phyloP scores from a whole-genome alignment of 768 basidiomycete genomes.

The Lactifluus piperatus region DNA sequence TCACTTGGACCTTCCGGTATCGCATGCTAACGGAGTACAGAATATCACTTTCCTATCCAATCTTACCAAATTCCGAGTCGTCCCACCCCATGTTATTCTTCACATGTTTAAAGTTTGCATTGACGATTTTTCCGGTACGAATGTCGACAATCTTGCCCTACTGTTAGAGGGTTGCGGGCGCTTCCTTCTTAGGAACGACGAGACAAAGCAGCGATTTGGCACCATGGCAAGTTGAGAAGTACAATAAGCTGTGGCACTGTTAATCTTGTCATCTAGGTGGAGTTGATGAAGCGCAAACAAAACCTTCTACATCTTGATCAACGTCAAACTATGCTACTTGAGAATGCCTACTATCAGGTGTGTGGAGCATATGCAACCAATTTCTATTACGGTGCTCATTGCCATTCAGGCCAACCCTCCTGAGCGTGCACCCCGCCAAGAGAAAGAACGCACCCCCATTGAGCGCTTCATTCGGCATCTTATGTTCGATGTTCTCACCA shows the following conservation, averaged over 20 bases:
- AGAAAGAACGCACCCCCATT: slow-evolving; percentile 77
- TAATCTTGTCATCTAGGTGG: slow-evolving; percentile 44
- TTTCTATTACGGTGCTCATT: slow-evolving; percentile 12
- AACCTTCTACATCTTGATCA: slow-evolving; percentile 89
- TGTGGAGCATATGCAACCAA: slow-evolving; percentile 10
- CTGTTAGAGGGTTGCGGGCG: slow-evolving; percentile 91
- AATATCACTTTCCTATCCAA: slow-evolving; percentile 85
- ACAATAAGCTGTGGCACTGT: not conserved
- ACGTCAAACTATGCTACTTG: slow-evolving; percentile 78
- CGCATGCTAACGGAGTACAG: slow-evolving; percentile 32
- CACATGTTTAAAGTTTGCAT: slow-evolving; percentile 97
- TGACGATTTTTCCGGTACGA: slow-evolving; percentile 88
- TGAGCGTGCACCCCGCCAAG: slow-evolving; percentile 77
- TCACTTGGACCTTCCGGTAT: not conserved
- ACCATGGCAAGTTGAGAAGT: slow-evolving; percentile 56
- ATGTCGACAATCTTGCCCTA: slow-evolving; percentile 88
- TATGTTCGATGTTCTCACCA: slow-evolving; percentile 87
- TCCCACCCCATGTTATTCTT: slow-evolving; percentile 84
- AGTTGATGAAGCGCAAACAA: slow-evolving; percentile 93
- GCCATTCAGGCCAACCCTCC: slow-evolving; percentile 84
- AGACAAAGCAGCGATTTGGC: slow-evolving; percentile 77
- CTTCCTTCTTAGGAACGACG: slow-evolving; percentile 80
- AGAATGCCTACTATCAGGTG: slow-evolving; percentile 98
- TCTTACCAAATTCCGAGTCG: slow-evolving; percentile 91
- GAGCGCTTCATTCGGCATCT: slow-evolving; percentile 94